Conservation (phyloP, 192 early-diverging fungal species). For the Coemansia sp. region DNA sequence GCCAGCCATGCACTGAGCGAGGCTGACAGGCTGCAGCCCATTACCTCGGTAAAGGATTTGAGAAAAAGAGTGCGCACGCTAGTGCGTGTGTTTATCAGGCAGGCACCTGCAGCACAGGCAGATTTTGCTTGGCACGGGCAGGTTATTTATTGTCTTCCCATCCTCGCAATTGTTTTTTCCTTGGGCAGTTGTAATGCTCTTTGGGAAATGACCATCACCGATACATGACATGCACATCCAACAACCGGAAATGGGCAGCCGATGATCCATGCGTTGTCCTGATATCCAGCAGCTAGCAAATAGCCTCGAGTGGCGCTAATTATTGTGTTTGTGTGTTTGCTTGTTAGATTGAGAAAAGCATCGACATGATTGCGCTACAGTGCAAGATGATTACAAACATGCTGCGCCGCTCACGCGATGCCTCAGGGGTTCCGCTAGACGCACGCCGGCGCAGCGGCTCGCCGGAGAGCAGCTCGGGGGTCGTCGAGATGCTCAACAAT, state of each 20-base stretch:
- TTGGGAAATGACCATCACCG: too few relatives aligned
- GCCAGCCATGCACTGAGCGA: not conserved
- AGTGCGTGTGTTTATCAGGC: not conserved
- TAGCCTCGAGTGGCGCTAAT: too few relatives aligned
- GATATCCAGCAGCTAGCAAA: too few relatives aligned
- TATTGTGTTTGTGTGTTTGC: not conserved
- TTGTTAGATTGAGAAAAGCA: slow-evolving; percentile 45
- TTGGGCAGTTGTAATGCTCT: too few relatives aligned
- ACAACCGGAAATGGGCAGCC: too few relatives aligned
- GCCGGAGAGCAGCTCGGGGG: slow-evolving; percentile 22
- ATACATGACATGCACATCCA: too few relatives aligned
- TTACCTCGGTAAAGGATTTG: not conserved
- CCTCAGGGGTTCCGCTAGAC: slow-evolving; percentile 10
- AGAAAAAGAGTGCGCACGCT: not conserved
- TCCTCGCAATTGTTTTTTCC: too few relatives aligned
- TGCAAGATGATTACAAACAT: slow-evolving; percentile 46
- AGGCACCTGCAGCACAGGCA: too few relatives aligned
- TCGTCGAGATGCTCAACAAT: slow-evolving; percentile 33
- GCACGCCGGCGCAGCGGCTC: not conserved
- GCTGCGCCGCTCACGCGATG: slow-evolving; percentile 44
- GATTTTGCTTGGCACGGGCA: too few relatives aligned
- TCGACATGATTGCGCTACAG: slow-evolving; percentile 52
- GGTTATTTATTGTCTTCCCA: too few relatives aligned
- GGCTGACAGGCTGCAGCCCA: too few relatives aligned
- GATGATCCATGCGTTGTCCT: too few relatives aligned